Percentiles rank a stretch among this genome's conserved stretches.
Evolutionary conservation across 768 basidiomycete species (phyloP).

Genomic region (Rhizopogon vesiculosus): DNA sequence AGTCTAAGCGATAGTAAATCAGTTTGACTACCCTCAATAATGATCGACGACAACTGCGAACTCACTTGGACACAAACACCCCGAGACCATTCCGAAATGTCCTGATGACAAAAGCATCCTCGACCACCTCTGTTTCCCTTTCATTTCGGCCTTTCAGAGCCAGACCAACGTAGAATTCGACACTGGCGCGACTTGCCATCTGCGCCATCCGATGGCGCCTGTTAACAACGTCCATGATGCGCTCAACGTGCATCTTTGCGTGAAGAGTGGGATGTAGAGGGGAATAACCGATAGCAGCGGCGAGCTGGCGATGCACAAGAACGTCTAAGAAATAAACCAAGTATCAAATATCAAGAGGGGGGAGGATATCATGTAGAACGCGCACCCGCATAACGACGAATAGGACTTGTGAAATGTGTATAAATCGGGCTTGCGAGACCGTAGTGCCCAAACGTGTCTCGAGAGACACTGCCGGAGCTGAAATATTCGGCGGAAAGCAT

Average conservation of each 20-base stretch:
- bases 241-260: constrained; percentile 85
- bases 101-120: constrained; percentile 91
- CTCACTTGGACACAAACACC: constrained; percentile 94
- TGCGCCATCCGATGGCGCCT: constrained; percentile 94
- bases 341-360: neutral
- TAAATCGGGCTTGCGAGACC: constrained; percentile 97
- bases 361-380: neutral
- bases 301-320: constrained; percentile 87
- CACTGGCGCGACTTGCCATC: constrained; percentile 93
- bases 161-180: constrained; percentile 96
- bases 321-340: constrained; percentile 53
- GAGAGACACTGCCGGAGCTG: constrained; percentile 88
- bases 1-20: constrained; percentile 45
- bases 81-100: constrained; percentile 93
- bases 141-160: constrained; percentile 71
- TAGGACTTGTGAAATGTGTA: constrained; percentile 98
- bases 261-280: constrained; percentile 86
- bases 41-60: constrained; percentile 2
- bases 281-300: constrained; percentile 81
- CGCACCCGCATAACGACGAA: constrained; percentile 89
- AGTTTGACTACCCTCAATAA: neutral
- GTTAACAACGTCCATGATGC: constrained; percentile 82
- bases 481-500: constrained; percentile 99
- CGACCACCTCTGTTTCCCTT: constrained; percentile 45
- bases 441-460: constrained; percentile 94